Evolutionary conservation across 805 yeast genomes (phyloP).

Genomic region (Candida verbasci): DNA sequence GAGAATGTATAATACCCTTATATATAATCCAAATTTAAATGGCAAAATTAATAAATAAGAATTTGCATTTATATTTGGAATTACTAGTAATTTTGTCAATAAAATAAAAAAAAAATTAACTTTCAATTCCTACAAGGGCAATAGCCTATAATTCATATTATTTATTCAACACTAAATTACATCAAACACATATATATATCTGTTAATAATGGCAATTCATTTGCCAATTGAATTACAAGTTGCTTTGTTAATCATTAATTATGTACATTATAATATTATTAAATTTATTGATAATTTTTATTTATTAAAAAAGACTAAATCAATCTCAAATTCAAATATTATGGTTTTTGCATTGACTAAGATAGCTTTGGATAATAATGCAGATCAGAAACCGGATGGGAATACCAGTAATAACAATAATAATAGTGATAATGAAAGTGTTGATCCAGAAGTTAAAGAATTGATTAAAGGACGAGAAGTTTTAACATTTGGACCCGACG

Average conservation of each 20-base stretch:
- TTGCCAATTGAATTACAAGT: constrained; percentile 2
- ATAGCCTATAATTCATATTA: background rate
- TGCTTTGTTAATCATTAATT: constrained; percentile 1
- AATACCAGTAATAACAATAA: background rate
- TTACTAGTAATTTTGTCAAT: too few relatives aligned
- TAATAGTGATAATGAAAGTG: constrained; percentile 7
- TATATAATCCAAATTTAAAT: too few relatives aligned
- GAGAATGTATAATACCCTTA: background rate
- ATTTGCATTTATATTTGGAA: too few relatives aligned
- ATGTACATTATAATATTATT: background rate
- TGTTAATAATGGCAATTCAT: background rate
- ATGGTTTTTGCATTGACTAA: background rate
- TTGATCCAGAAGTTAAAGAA: constrained; percentile 8
- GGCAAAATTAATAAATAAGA: background rate
- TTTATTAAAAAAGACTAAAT: background rate
- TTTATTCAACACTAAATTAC: background rate
- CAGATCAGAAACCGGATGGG: background rate
- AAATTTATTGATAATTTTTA: background rate
- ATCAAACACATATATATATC: too few relatives aligned
- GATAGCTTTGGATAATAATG: background rate
- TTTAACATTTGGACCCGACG: constrained; percentile 9
- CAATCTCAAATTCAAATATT: background rate
- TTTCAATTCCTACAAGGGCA: background rate
- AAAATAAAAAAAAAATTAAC: background rate
- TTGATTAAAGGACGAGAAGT: constrained; percentile 8